Base-by-base conservation (phyloP, 495 filamentous ascomycete species). In the Xylaria venustula region DNA sequence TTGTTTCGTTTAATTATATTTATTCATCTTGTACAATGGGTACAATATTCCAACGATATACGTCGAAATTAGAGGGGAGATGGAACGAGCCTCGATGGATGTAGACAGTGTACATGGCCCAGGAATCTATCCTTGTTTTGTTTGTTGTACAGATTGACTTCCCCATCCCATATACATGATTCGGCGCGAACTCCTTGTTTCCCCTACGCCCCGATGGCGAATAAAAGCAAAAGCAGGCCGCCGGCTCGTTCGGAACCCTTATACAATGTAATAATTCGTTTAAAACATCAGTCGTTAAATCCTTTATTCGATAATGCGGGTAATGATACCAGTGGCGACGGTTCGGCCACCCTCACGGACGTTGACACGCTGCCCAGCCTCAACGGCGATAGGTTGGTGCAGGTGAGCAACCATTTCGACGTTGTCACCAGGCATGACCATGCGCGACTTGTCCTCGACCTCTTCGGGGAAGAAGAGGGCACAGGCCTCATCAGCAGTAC, bases 341-440 rank as follows among this genome's bases (percentile, higher is more conserved):
- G 92, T 97, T 62, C 91, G 85, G 63, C 93, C 92, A 78, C 92
- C 94, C 79, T 98, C 94, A 73, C 94, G 89, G 71, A 98, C 84
- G 83, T 96, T 98, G 82, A 98, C 91, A 54, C 94, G 88, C 82
- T 94, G 89, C 64, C 93, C 93, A 52, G 82, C 75, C 78, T 98
- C 95, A 53, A 96, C 71, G 56, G 93, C 94, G 64, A 95, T 77
- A 48, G 95, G 91, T 69, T 86, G 77, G 79, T 89, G 81, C 63
- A 95, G 87, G 62, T 85, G 80, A 77, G 89, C 89, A 61, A 90
- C 75, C 91, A 98, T 94, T 85, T 98, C 95, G 64, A 94, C 87
- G 80, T 98, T 98, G 85, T 98, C 94, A 71, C 94, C 94, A 54
- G 94, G 94, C 91, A 94, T 92, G 73, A 96, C 88, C 79, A 92